Conservation (phyloP, 148 eudicot species). For the Nepenthes gracilis region DNA sequence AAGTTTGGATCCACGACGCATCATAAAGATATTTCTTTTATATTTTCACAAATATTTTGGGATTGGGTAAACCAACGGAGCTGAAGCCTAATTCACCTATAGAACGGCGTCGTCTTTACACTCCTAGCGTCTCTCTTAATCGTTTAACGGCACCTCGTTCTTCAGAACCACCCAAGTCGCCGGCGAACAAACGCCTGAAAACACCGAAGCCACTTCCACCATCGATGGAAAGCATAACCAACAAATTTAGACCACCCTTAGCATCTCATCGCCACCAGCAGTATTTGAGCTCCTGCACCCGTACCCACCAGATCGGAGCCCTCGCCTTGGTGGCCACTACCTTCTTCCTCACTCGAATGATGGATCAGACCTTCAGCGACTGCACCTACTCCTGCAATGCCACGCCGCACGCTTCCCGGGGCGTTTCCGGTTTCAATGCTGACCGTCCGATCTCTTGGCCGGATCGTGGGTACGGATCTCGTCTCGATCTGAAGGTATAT, state of each 20-base stretch:
- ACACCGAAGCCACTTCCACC: neutral
- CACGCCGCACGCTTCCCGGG: neutral
- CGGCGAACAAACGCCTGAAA: too few species aligned
- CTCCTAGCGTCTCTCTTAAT: too few species aligned
- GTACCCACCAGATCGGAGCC: constrained; percentile 83
- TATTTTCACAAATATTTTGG: too few species aligned
- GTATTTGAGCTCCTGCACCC: constrained; percentile 39
- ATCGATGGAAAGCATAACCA: neutral
- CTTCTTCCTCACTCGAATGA: constrained; percentile 73
- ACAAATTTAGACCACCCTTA: neutral
- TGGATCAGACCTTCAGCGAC: constrained; percentile 23
- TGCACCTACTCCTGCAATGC: constrained; percentile 7
- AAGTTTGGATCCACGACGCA: too few species aligned
- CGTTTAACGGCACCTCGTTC: too few species aligned
- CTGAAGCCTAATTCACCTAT: too few species aligned
- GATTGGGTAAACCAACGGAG: too few species aligned
- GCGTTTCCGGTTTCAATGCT: constrained; percentile 9
- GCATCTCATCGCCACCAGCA: constrained; percentile 1
- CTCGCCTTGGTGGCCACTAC: constrained; percentile 48
- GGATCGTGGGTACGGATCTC: constrained; percentile 40
- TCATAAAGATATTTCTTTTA: too few species aligned
- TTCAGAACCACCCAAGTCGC: too few species aligned
- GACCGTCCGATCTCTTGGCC: constrained; percentile 37
- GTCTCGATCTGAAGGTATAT: constrained; percentile 58
- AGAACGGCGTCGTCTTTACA: too few species aligned